phyloP scores from a whole-genome alignment of 768 basidiomycete species.

The Xanthoconium purpureum region DNA sequence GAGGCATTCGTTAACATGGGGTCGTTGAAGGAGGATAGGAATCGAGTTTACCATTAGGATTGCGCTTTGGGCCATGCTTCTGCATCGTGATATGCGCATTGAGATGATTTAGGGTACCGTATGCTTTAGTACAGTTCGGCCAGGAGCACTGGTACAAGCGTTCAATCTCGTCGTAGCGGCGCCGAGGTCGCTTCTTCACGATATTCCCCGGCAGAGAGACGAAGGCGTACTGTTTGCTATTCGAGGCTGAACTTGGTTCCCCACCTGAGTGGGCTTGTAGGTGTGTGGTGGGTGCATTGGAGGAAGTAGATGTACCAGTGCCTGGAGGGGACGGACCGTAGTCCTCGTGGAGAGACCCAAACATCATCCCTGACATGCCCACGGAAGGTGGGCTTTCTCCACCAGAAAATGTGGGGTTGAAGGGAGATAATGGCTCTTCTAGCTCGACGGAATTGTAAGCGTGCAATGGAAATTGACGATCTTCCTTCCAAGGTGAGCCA shows the following conservation, averaged over 20 bases:
- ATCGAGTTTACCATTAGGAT: conserved; percentile 71
- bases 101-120: conserved; percentile 94
- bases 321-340: conserved; percentile 63
- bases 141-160: conserved; percentile 87
- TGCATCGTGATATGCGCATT: conserved; percentile 99
- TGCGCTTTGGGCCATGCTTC: conserved; percentile 87
- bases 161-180: conserved; percentile 94
- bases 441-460: conserved; percentile 35
- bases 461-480: conserved; percentile 31
- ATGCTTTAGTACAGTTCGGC: conserved; percentile 75
- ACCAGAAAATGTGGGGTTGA: conserved; percentile 51
- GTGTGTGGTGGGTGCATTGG: conserved; percentile 35
- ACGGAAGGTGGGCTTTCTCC: conserved; percentile 35
- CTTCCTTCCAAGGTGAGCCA: conserved; percentile 31
- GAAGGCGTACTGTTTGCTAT: conserved; percentile 76
- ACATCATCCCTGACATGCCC: conserved; percentile 35
- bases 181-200: conserved; percentile 78
- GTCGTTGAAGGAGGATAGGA: background rate
- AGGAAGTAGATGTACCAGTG: conserved; percentile 59
- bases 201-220: conserved; percentile 78
- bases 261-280: conserved; percentile 17
- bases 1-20: conserved; percentile 10
- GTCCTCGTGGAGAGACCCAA: conserved; percentile 45
- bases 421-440: conserved; percentile 53
- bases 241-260: conserved; percentile 34